These are phyloP conservation scores for Solanum hybrid DNA, from an alignment of 305 asterid genomes.

Conservation along the genomic window DNA sequence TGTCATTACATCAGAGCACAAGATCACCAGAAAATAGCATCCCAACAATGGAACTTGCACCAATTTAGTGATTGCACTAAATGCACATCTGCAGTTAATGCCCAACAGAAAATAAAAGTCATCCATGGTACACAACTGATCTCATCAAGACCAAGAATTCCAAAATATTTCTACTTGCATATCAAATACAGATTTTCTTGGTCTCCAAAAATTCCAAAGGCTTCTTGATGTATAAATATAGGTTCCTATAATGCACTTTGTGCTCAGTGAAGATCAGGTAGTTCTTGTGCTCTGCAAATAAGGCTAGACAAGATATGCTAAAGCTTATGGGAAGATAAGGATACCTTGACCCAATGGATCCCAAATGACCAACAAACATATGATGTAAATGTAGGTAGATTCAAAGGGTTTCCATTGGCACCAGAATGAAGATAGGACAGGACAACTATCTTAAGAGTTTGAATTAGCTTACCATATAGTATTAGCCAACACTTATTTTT, in stretches of 20 bases:
- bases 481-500: background rate
- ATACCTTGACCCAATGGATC: background rate
- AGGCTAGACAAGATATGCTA: background rate
- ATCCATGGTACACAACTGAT: background rate
- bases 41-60: constrained; percentile 66
- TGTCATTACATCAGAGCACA: constrained; percentile 95
- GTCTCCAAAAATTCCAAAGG: background rate
- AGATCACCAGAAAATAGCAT: constrained; percentile 87
- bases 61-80: constrained; percentile 74
- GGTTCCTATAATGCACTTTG: background rate
- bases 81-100: constrained; percentile 61
- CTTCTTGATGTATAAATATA: background rate
- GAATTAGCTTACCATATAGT: background rate
- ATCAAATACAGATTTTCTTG: background rate
- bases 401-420: background rate
- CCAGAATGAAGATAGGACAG: background rate
- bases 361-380: background rate
- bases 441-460: background rate
- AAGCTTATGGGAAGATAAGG: background rate
- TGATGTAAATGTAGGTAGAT: background rate
- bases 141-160: background rate
- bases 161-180: background rate
- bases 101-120: background rate
- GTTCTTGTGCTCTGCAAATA: background rate
- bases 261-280: background rate